Evolutionary conservation across 441 rosid species (phyloP).

Genomic region (Theobroma grandiflorum): DNA sequence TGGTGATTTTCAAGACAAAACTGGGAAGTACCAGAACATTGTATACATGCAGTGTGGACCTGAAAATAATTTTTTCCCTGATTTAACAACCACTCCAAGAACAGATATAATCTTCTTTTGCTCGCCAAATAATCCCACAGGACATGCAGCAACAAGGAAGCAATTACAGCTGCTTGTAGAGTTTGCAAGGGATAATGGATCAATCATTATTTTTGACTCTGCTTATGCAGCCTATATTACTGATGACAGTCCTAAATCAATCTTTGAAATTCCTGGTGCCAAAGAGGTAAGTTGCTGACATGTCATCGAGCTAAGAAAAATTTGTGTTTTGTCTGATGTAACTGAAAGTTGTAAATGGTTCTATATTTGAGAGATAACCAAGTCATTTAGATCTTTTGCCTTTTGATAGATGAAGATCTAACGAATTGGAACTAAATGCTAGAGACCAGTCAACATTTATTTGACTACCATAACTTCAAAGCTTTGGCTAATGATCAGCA

Average conservation of each 20-base stretch:
- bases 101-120: slow-evolving; percentile 81
- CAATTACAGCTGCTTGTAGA: slow-evolving; percentile 61
- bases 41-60: slow-evolving; percentile 66
- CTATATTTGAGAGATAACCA: background rate
- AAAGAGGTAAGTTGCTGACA: slow-evolving; percentile 52
- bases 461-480: background rate
- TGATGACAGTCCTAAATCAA: slow-evolving; percentile 69
- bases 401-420: background rate
- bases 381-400: slow-evolving; percentile 2
- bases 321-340: slow-evolving; percentile 1
- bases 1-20: slow-evolving; percentile 55
- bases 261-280: slow-evolving; percentile 79
- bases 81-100: slow-evolving; percentile 48
- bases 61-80: slow-evolving; percentile 64
- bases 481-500: background rate
- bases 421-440: slow-evolving; percentile 9
- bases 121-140: slow-evolving; percentile 84
- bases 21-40: slow-evolving; percentile 57
- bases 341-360: background rate
- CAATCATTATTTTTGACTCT: slow-evolving; percentile 67
- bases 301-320: slow-evolving; percentile 15
- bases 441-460: background rate
- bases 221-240: slow-evolving; percentile 65
- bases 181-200: slow-evolving; percentile 70
- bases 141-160: slow-evolving; percentile 61